These are phyloP conservation scores for Termitomyces sp. DNA, from an alignment of 1,284 basidiomycete species.

Conservation along the genomic window DNA sequence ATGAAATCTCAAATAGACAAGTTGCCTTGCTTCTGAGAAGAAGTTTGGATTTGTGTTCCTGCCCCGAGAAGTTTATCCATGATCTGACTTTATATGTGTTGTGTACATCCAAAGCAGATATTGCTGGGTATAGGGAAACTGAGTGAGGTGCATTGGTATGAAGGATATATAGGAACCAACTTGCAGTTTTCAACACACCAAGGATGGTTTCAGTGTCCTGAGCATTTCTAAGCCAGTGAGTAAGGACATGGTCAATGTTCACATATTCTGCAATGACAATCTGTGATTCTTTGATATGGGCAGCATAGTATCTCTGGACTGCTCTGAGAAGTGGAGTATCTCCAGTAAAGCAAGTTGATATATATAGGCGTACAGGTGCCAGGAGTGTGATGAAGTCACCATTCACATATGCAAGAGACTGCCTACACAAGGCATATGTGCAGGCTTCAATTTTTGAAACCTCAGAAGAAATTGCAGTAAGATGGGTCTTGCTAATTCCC, in stretches of 20 bases:
- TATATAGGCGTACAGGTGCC: conserved; percentile 12
- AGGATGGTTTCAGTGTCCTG: background rate
- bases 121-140: background rate
- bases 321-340: background rate
- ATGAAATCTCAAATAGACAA: background rate
- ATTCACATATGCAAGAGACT: conserved; percentile 5
- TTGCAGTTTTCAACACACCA: background rate
- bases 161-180: background rate
- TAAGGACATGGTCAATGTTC: conserved; percentile 10
- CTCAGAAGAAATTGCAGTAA: background rate
- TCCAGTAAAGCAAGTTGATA: background rate
- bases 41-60: background rate
- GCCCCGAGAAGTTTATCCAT: too few relatives aligned
- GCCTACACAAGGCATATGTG: conserved; percentile 4
- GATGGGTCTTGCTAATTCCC: background rate
- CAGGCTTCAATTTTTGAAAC: background rate
- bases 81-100: too few relatives aligned
- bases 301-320: background rate
- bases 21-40: background rate
- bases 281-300: background rate
- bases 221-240: background rate
- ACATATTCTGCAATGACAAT: conserved; percentile 6
- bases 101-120: background rate
- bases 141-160: background rate
- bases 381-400: conserved; percentile 11